Evolutionary conservation across 768 basidiomycete genomes (phyloP), one percentile per base, ranked within the genome.

Genomic region (Favolaschia claudopus): DNA sequence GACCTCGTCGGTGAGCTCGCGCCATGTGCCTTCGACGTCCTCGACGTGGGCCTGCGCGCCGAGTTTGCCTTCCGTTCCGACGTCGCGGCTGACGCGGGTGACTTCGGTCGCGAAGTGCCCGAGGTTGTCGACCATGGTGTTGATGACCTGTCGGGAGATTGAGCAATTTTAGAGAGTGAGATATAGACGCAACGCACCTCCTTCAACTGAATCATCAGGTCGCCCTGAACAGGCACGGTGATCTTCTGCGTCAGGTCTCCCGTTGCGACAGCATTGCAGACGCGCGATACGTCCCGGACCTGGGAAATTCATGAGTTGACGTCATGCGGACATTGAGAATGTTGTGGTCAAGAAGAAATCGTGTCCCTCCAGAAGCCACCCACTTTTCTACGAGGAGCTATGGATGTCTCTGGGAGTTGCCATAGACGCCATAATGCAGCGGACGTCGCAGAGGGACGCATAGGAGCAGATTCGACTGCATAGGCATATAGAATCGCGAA

Each of bases 41-140:
- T 85, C 84, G 4, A 91, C 89, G 58, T 77, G 79, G 0, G 90
- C 91, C 65, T 91, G 89, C 34, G 90, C 89, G 56, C 89, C 89
- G 71, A 42, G 82, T 85, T 63, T 88, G 54, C 62, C 61, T 40
- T 64, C 63, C 14, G 63, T 64, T 33, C 63, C 88, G 67, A 89
- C 88, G 67, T 91, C 90, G 50, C 90, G 76, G 1, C 88, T 87
- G 13, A 92, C 91, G 56, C 88, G 81, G 14, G 86, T 88, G 40
- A 90, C 89, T 63, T 86, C 83, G 24, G 77, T 80, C 7, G 82
- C 85, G 19, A 86, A 74, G 6, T 79, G 82, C 3, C 81, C 83
- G 13, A 86, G 69, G 60, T 83, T 60, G 55, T 60, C 58, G 50
- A 84, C 83, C 83, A 85, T 85, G 20, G 79, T 78, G 63, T 87